Evolutionary conservation across 2,329 filamentous ascomycete genomes (phyloP).

Genomic region (Fusarium humuli): DNA sequence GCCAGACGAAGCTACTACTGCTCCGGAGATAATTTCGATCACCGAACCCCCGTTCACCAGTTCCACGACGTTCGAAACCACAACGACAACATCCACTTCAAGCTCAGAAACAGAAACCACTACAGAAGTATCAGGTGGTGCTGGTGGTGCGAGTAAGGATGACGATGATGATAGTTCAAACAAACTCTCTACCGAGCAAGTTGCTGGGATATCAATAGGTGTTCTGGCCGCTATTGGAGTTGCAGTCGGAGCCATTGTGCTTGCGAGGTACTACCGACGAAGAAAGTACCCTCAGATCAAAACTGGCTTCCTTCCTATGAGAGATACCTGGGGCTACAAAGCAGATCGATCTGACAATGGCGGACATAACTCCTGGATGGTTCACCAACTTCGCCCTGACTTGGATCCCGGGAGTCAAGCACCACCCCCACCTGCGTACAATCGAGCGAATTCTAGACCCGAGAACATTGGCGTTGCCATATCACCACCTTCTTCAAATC

Average conservation of each 20-base stretch:
- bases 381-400: conserved; percentile 39
- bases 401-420: conserved; percentile 37
- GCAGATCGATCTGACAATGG: conserved; percentile 45
- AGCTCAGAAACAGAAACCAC: conserved; percentile 29
- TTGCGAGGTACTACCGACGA: conserved; percentile 57
- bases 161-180: conserved; percentile 22
- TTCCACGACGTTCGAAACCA: conserved; percentile 17
- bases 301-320: conserved; percentile 53
- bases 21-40: conserved; percentile 19
- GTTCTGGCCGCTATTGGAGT: conserved; percentile 62
- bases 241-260: conserved; percentile 60
- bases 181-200: conserved; percentile 56
- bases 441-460: conserved; percentile 49
- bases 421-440: conserved; percentile 43
- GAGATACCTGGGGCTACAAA: conserved; percentile 54
- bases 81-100: conserved; percentile 14
- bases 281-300: conserved; percentile 54
- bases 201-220: conserved; percentile 70
- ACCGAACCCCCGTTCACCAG: conserved; percentile 25
- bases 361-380: conserved; percentile 46
- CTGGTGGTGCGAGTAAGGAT: conserved; percentile 24
- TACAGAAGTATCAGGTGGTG: conserved; percentile 32
- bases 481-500: conserved; percentile 48
- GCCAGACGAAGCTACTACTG: not conserved
- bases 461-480: conserved; percentile 60